Evolutionary conservation across 2,329 filamentous ascomycete genomes (phyloP), one percentile per base, ranked within the genome.

Genomic region (Fusarium drepaniforme): DNA sequence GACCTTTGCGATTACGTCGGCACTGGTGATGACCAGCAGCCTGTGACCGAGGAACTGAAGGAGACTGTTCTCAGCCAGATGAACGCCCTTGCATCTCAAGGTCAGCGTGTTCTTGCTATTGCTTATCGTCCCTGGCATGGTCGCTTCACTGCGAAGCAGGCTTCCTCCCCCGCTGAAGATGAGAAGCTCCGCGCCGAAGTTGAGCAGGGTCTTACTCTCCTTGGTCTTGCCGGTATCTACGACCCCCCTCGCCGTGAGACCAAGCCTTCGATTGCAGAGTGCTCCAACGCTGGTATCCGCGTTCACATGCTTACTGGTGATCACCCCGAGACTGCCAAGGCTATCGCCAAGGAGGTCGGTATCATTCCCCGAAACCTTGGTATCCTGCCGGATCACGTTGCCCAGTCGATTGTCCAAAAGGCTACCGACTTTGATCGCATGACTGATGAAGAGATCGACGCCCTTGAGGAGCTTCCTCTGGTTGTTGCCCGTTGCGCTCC

Each of bases 281-380:
- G 93, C 78, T 90, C 93, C 65, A 88, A 88, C 56, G 94, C 94
- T 30, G 93, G 94, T 60, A 95, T 96, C 81, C 89, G 89, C 72
- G 93, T 96, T 8, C 93, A 95, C 84, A 96, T 96, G 94, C 88
- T 96, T 37, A 97, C 94, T 25, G 94, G 94, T 68, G 94, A 97
- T 78, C 93, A 96, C 80, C 92, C 92, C 2, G 91, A 93, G 66
- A 97, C 94, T 2, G 94, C 94, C 33, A 90, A 90, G 76, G 93
- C 94, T 21, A 96, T 97, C 76, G 94, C 94, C 12, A 88, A 89
- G 70, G 92, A 97, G 82, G 93, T 96, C 23, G 93, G 93, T 60
- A 96, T 97, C 75, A 89, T 96, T 67, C 92, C 91, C 1, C 84
- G 86, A 64, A 90, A 93, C 76, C 86, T 91, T 71, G 84, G 89